Percentiles rank a stretch among this genome's conserved stretches.
These are phyloP conservation scores for Amanita muscaria DNA, from an alignment of 768 basidiomycete species.

Conservation along the genomic window DNA sequence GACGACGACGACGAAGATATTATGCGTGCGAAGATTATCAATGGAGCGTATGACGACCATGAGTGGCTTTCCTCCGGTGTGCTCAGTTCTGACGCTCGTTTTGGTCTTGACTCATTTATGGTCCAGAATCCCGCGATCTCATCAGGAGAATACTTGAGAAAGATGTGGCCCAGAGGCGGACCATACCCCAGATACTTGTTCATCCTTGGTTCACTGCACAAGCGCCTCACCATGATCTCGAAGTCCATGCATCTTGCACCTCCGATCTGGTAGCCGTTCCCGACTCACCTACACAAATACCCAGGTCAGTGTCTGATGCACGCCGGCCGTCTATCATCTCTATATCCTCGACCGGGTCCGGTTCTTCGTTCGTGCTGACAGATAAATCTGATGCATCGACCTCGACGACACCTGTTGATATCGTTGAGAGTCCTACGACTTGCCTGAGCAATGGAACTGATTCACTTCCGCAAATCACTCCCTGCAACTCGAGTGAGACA, in stretches of 20 bases:
- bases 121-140: conserved; percentile 75
- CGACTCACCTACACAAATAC: conserved; percentile 15
- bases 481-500: conserved; percentile 46
- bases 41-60: conserved; percentile 85
- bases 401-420: conserved; percentile 51
- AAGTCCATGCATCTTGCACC: conserved; percentile 15
- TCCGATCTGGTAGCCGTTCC: conserved; percentile 13
- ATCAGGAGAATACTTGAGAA: conserved; percentile 69
- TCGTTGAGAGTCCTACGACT: conserved; percentile 35
- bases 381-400: conserved; percentile 35
- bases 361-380: conserved; percentile 29
- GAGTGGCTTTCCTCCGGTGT: conserved; percentile 84
- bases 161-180: conserved; percentile 66
- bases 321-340: conserved; percentile 47
- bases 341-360: conserved; percentile 45
- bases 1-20: conserved; percentile 81
- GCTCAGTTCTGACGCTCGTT: conserved; percentile 12
- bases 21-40: conserved; percentile 79
- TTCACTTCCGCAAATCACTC: conserved; percentile 20
- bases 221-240: not conserved
- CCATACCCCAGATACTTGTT: conserved; percentile 76
- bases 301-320: conserved; percentile 20
- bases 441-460: not conserved
- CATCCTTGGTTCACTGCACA: conserved; percentile 69
- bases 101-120: conserved; percentile 9